Evolutionary conservation across 306 rosid species (phyloP).

Genomic region (Citrullus mucosospermus): DNA sequence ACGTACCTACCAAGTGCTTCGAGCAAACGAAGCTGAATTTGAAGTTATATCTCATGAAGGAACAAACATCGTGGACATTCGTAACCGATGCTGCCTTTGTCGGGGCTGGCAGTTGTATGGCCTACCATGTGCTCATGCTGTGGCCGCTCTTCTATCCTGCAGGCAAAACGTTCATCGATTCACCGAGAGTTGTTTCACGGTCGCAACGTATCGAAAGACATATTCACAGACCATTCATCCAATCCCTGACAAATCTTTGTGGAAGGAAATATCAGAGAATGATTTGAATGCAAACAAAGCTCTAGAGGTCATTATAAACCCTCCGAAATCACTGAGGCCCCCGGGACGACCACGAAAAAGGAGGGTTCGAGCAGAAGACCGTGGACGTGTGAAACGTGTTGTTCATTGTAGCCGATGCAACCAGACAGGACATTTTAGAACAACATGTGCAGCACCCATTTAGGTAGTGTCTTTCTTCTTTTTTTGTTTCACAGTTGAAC

Average conservation of each 20-base stretch:
- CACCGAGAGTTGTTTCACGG: conserved; percentile 41
- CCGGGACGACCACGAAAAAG: conserved; percentile 38
- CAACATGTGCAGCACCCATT: conserved; percentile 45
- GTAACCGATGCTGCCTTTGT: conserved; percentile 33
- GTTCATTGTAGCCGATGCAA: conserved; percentile 53
- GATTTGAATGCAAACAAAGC: conserved; percentile 10
- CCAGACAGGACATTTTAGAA: conserved; percentile 43
- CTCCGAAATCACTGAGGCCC: conserved; percentile 37
- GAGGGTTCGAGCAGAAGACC: conserved; percentile 27
- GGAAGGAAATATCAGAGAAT: conserved; percentile 20
- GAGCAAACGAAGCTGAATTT: conserved; percentile 32
- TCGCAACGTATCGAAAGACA: conserved; percentile 36
- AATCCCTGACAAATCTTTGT: conserved; percentile 34
- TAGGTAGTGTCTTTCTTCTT: neutral
- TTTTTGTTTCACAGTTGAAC: neutral
- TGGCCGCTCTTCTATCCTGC: conserved; percentile 39
- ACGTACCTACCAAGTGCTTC: conserved; percentile 18
- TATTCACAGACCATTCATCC: conserved; percentile 46
- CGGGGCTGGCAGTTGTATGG: conserved; percentile 44
- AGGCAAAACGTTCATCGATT: conserved; percentile 42
- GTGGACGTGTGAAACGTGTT: conserved; percentile 30
- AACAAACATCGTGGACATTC: conserved; percentile 30
- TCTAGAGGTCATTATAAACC: conserved; percentile 21
- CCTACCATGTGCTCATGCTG: conserved; percentile 45
- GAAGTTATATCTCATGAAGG: conserved; percentile 32